phyloP scores from a whole-genome alignment of 805 yeast genomes.

The Naumovozyma dairenensis region DNA sequence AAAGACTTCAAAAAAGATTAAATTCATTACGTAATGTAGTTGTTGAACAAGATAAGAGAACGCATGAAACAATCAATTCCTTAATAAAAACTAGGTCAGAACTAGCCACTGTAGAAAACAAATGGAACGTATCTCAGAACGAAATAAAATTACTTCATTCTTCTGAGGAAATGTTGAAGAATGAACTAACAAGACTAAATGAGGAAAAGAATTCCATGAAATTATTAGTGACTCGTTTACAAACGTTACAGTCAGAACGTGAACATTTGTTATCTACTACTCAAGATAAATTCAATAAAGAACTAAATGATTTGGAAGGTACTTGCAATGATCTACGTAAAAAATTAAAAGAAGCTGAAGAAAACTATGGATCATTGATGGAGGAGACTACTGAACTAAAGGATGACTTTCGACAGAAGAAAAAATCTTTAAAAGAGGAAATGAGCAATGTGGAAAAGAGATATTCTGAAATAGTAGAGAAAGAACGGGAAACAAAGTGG shows the following conservation, averaged over 20 bases:
- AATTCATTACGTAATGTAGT: constrained; percentile 35
- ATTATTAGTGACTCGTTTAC: constrained; percentile 49
- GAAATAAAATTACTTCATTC: constrained; percentile 45
- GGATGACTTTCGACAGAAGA: too few relatives aligned
- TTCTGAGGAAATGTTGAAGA: constrained; percentile 39
- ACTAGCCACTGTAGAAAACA: constrained; percentile 36
- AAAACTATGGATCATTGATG: too few relatives aligned
- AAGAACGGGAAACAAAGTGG: too few relatives aligned
- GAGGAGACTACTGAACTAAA: too few relatives aligned
- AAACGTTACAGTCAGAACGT: constrained; percentile 51
- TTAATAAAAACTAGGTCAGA: constrained; percentile 42
- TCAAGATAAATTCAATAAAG: constrained; percentile 38
- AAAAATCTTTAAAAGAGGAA: too few relatives aligned
- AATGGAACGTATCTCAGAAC: constrained; percentile 39
- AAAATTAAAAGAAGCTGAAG: constrained; percentile 3
- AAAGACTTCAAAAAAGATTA: constrained; percentile 33
- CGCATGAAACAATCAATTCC: constrained; percentile 43
- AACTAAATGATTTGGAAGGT: constrained; percentile 41
- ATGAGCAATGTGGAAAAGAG: too few relatives aligned
- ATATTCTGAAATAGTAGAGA: too few relatives aligned
- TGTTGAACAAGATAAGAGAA: constrained; percentile 38
- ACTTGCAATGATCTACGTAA: neutral
- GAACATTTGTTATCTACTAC: constrained; percentile 42
- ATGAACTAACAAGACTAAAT: constrained; percentile 42
- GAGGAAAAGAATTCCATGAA: constrained; percentile 53